phyloP scores from a whole-genome alignment of 495 filamentous ascomycete species.

The Collariella sp. region DNA sequence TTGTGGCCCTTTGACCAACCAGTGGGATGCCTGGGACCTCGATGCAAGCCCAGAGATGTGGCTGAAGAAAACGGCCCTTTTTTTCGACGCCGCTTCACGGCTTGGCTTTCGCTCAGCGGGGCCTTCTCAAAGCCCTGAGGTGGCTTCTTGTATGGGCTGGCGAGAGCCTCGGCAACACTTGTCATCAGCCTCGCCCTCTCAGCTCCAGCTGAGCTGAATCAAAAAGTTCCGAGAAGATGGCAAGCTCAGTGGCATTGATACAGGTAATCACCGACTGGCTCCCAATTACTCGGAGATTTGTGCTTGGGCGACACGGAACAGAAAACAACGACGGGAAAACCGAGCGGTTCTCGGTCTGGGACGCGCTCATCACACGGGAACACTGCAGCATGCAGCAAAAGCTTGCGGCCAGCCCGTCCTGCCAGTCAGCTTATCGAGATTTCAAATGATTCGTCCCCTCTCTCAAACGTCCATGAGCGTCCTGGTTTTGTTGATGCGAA shows the following conservation, averaged over 20 bases:
- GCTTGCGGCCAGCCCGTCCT: background rate
- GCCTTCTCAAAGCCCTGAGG: background rate
- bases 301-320: background rate
- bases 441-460: conserved; percentile 6
- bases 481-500: too few species aligned
- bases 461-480: background rate
- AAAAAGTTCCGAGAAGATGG: background rate
- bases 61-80: conserved; percentile 19
- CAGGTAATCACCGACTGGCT: too few species aligned
- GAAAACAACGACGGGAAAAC: background rate
- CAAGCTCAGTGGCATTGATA: background rate
- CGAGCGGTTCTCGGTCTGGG: too few species aligned
- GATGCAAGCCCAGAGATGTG: conserved; percentile 13
- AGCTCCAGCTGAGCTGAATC: conserved; percentile 1
- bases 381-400: background rate
- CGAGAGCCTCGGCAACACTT: conserved; percentile 2
- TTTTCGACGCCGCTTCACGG: conserved; percentile 8
- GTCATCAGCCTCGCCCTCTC: background rate
- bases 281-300: conserved; percentile 6
- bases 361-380: background rate
- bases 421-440: background rate
- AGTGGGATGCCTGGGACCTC: background rate
- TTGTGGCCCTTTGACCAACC: background rate
- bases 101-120: conserved; percentile 2
- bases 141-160: too few species aligned